Evolutionary conservation across 1,139 yeast genomes (phyloP).

Genomic region (Zhuliangozyma parablackwelliae): DNA sequence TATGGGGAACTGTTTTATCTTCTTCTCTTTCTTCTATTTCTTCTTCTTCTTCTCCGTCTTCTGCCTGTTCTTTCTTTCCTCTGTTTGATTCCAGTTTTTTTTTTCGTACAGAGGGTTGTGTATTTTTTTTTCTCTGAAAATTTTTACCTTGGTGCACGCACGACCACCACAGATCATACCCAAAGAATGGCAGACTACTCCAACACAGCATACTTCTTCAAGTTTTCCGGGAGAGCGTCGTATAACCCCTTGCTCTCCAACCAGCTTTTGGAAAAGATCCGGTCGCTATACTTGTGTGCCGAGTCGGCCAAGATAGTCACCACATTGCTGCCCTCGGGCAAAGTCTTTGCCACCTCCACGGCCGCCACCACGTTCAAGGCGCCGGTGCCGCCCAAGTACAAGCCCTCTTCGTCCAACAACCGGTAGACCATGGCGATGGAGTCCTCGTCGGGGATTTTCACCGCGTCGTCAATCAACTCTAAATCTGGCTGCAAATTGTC

Average conservation of each 20-base stretch:
- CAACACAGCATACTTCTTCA: conserved; percentile 57
- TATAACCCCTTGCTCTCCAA: conserved; percentile 63
- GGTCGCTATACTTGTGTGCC: conserved; percentile 81
- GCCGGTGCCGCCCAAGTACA: conserved; percentile 86
- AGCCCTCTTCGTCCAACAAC: conserved; percentile 82
- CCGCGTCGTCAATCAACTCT: conserved; percentile 66
- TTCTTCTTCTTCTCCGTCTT: too few species aligned
- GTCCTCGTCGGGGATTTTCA: conserved; percentile 68
- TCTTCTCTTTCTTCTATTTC: too few species aligned
- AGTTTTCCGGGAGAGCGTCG: conserved; percentile 63
- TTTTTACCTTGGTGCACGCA: too few species aligned
- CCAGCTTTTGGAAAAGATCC: conserved; percentile 77
- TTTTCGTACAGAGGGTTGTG: too few species aligned
- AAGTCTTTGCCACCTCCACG: conserved; percentile 59
- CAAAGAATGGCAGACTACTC: conserved; percentile 15
- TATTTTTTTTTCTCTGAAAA: too few species aligned
- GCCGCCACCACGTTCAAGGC: conserved; percentile 85
- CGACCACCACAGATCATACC: too few species aligned
- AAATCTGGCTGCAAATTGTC: conserved; percentile 73
- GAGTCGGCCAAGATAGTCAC: conserved; percentile 85
- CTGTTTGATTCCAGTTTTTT: too few species aligned
- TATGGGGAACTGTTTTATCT: too few species aligned
- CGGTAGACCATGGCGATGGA: conserved; percentile 79
- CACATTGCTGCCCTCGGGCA: conserved; percentile 78
- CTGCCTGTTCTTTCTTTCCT: too few species aligned